Percentiles rank a stretch among this genome's conserved stretches.
These are phyloP conservation scores for Pestalotiopsis sp. DNA, from an alignment of 2,329 filamentous ascomycete species.

Conservation along the genomic window DNA sequence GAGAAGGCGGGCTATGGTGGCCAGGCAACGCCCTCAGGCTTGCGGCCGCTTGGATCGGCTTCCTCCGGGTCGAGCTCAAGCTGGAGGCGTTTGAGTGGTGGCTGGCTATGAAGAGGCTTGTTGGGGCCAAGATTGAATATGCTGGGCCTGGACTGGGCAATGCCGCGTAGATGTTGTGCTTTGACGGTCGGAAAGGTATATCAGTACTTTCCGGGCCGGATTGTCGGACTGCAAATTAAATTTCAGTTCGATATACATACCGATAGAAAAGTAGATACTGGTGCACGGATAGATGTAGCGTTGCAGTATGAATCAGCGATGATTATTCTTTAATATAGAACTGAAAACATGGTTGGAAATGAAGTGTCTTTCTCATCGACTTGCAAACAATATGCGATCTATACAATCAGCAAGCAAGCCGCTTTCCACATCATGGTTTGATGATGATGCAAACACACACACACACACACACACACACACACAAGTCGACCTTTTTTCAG, in stretches of 20 bases:
- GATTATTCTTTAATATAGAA: neutral
- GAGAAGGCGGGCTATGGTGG: constrained; percentile 57
- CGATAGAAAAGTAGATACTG: constrained; percentile 1
- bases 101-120: constrained; percentile 55
- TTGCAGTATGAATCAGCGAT: neutral
- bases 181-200: neutral
- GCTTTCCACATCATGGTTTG: too few relatives aligned
- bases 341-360: neutral
- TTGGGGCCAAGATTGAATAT: constrained; percentile 33
- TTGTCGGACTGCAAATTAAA: neutral
- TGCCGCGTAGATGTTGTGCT: neutral
- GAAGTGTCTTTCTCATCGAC: neutral
- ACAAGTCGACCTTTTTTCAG: too few relatives aligned
- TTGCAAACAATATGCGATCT: too few relatives aligned
- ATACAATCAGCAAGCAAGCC: too few relatives aligned
- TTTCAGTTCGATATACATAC: neutral
- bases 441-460: too few relatives aligned
- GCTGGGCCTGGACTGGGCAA: neutral
- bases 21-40: constrained; percentile 58
- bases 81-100: constrained; percentile 66
- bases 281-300: neutral
- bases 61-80: constrained; percentile 63
- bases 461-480: too few relatives aligned
- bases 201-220: too few relatives aligned
- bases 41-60: constrained; percentile 59